Evolutionary conservation across 176 grass and related monocot species (phyloP).

Genomic region (Raddia distichophylla): DNA sequence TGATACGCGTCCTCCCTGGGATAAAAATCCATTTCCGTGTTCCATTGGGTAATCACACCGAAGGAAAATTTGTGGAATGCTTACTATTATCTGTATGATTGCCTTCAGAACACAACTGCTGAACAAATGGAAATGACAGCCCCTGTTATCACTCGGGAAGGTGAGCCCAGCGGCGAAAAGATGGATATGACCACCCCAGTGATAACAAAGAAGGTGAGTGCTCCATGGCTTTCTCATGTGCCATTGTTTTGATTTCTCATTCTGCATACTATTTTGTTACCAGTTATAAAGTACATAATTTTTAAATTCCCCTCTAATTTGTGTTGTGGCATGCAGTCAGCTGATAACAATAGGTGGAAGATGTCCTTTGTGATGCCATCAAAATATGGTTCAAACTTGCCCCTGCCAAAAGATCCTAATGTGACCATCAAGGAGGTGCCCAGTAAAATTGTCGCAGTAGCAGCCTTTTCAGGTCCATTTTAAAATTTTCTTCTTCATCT

Average conservation of each 20-base stretch:
- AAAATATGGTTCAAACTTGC: constrained; percentile 81
- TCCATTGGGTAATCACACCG: not conserved
- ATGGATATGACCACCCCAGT: constrained; percentile 99
- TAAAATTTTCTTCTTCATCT: not conserved
- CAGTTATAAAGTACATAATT: not conserved
- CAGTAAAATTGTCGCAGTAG: constrained; percentile 66
- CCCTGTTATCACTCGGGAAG: constrained; percentile 75
- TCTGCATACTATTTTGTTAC: constrained; percentile 5
- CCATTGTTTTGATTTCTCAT: constrained; percentile 25
- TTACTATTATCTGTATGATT: constrained; percentile 31
- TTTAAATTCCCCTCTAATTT: constrained; percentile 22
- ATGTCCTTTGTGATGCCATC: constrained; percentile 98
- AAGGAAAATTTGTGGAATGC: not conserved
- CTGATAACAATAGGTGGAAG: constrained; percentile 60
- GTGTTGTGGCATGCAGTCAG: constrained; percentile 39
- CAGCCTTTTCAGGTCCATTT: constrained; percentile 71
- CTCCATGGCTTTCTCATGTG: not conserved
- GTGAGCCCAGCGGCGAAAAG: constrained; percentile 47
- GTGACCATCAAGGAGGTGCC: constrained; percentile 80
- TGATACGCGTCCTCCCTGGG: constrained; percentile 7
- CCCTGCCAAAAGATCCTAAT: constrained; percentile 73
- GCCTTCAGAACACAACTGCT: constrained; percentile 61
- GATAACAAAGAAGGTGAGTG: constrained; percentile 69
- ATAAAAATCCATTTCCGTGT: constrained; percentile 1
- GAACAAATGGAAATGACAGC: constrained; percentile 96